Evolutionary conservation across 2,329 filamentous ascomycete genomes (phyloP).

Genomic region (Aspergillus uvarum): DNA sequence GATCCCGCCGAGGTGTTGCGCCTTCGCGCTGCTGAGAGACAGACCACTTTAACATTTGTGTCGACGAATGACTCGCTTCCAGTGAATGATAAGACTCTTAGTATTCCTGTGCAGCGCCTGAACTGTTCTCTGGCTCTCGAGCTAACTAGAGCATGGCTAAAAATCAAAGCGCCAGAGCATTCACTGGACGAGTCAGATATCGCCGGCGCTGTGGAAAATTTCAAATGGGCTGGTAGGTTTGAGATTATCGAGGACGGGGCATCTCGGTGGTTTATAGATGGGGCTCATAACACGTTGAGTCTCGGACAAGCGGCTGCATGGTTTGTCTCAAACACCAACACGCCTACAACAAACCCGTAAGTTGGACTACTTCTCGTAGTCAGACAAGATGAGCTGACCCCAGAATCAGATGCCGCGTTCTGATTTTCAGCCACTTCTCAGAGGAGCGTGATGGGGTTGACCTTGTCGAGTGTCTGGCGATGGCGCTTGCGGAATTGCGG

Average conservation of each 20-base stretch:
- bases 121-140: conserved; percentile 36
- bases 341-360: background rate
- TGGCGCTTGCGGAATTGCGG: conserved; percentile 12
- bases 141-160: conserved; percentile 26
- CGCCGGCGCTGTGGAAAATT: conserved; percentile 23
- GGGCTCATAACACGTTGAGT: conserved; percentile 47
- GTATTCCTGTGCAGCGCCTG: conserved; percentile 30
- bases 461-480: background rate
- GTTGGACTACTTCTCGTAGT: too few relatives aligned
- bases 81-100: conserved; percentile 17
- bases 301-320: conserved; percentile 39
- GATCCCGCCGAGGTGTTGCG: conserved; percentile 49
- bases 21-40: conserved; percentile 55
- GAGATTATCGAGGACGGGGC: conserved; percentile 27
- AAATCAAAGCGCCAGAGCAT: conserved; percentile 18
- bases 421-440: conserved; percentile 37
- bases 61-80: conserved; percentile 16
- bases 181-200: conserved; percentile 25
- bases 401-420: conserved; percentile 15
- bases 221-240: conserved; percentile 37
- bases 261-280: conserved; percentile 43
- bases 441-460: conserved; percentile 26
- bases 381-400: background rate
- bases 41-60: conserved; percentile 50
- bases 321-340: conserved; percentile 30